A percentile compares a stretch with the other conserved stretches of the same genome.
phyloP scores from a whole-genome alignment of 805 yeast species.

The Ogataea paraovalis region DNA sequence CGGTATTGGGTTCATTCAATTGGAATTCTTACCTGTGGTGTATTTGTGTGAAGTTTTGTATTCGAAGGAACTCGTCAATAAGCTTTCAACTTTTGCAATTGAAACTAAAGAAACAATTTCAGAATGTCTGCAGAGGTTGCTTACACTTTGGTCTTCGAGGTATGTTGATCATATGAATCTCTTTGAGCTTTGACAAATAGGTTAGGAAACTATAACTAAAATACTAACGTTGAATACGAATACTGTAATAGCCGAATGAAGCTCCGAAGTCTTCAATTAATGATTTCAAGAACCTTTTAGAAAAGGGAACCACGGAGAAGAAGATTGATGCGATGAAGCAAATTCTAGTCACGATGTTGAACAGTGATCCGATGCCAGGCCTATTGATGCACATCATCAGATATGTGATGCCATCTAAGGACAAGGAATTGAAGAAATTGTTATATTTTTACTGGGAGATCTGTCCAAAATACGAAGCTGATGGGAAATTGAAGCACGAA shows the following conservation, averaged over 20 bases:
- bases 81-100: neutral
- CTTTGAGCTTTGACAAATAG: neutral
- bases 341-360: conserved; percentile 80
- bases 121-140: conserved; percentile 40
- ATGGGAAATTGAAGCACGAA: conserved; percentile 93
- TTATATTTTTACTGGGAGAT: conserved; percentile 97
- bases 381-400: conserved; percentile 95
- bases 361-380: conserved; percentile 90
- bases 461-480: conserved; percentile 83
- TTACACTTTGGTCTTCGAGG: conserved; percentile 75
- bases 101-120: neutral
- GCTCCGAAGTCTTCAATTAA: conserved; percentile 57
- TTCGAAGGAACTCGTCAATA: too few species aligned
- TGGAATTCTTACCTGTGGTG: neutral
- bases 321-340: conserved; percentile 88
- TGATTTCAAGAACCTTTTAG: conserved; percentile 75
- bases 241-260: conserved; percentile 46
- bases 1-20: neutral
- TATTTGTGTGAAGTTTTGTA: too few species aligned
- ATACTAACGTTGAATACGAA: too few species aligned
- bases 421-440: conserved; percentile 87
- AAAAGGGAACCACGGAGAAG: conserved; percentile 83
- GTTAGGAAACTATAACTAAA: too few species aligned
- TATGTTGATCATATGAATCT: conserved; percentile 15
- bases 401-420: conserved; percentile 93